Percentiles rank a stretch among this genome's conserved stretches.
phyloP scores from a whole-genome alignment of 352 stramenopile genomes.

The Pythium rhizo-oryzae region DNA sequence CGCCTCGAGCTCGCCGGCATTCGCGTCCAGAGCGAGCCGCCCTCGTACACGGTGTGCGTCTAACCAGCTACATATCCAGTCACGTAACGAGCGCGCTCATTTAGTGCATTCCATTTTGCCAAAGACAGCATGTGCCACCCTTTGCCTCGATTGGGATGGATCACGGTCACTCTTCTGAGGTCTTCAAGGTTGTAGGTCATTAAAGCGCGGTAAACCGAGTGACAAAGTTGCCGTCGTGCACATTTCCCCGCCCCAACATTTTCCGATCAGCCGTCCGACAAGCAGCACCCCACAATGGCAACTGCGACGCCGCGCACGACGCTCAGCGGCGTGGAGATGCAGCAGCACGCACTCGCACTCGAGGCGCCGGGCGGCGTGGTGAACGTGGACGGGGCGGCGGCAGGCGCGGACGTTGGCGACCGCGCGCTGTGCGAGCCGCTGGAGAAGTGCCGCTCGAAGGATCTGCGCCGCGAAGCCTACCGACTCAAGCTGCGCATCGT shows the following conservation, averaged over 20 bases:
- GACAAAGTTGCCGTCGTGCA: slow-evolving; percentile 29
- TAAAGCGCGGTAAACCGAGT: slow-evolving; percentile 16
- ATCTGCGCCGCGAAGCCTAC: slow-evolving; percentile 39
- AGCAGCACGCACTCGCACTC: background rate
- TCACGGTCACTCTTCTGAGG: slow-evolving; percentile 15
- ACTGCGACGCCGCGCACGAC: slow-evolving; percentile 4
- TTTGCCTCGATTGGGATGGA: no score
- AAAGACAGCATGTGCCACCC: no score
- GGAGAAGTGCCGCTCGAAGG: slow-evolving; percentile 36
- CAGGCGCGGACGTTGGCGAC: no score
- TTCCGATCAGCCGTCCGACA: background rate
- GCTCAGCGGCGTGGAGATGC: background rate
- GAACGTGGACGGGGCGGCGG: background rate
- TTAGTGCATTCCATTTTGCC: background rate
- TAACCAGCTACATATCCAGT: background rate
- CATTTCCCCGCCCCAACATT: slow-evolving; percentile 11
- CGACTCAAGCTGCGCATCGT: slow-evolving; percentile 41
- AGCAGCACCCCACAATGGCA: background rate
- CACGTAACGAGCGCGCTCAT: no score
- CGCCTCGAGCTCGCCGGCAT: slow-evolving; percentile 28
- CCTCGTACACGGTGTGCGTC: slow-evolving; percentile 4
- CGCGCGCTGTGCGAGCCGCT: slow-evolving; percentile 40
- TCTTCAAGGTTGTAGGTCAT: slow-evolving; percentile 9
- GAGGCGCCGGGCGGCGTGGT: no score
- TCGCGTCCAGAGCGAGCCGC: slow-evolving; percentile 6